Percentiles rank a stretch among this genome's conserved stretches.
Evolutionary conservation across 2,329 filamentous ascomycete species (phyloP).

Genomic region (Septoria petroselini): DNA sequence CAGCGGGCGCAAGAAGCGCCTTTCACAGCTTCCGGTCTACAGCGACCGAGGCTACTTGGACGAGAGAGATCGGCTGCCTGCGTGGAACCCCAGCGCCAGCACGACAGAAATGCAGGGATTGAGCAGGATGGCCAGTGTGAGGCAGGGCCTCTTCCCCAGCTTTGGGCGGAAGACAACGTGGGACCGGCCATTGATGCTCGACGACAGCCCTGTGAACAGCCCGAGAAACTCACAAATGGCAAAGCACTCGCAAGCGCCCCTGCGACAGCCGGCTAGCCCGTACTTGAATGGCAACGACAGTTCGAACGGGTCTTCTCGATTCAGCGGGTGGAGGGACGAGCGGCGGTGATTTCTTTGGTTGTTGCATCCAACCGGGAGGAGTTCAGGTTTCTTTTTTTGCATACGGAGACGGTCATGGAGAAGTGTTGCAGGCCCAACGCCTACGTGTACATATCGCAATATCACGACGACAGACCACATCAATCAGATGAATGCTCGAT

Average conservation of each 20-base stretch:
- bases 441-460: slow-evolving; percentile 8
- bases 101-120: slow-evolving; percentile 4
- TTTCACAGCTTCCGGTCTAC: slow-evolving; percentile 10
- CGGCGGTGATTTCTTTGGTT: not conserved
- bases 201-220: slow-evolving; percentile 4
- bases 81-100: slow-evolving; percentile 14
- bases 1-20: slow-evolving; percentile 11
- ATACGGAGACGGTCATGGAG: not conserved
- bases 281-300: slow-evolving; percentile 4
- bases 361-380: not conserved
- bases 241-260: not conserved
- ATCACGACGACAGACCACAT: not conserved
- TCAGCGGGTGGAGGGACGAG: slow-evolving; percentile 6
- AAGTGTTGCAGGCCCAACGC: not conserved
- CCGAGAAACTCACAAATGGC: slow-evolving; percentile 9
- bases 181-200: slow-evolving; percentile 7
- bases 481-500: too few relatives aligned
- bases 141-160: slow-evolving; percentile 1
- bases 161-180: not conserved
- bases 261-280: not conserved
- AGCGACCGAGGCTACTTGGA: slow-evolving; percentile 12
- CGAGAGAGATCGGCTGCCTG: slow-evolving; percentile 13
- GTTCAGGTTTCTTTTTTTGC: not conserved
- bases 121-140: slow-evolving; percentile 16
- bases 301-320: slow-evolving; percentile 1